Percentiles rank a stretch among this genome's conserved stretches.
phyloP scores from a whole-genome alignment of 768 basidiomycete genomes.

The Tricholoma sp. region DNA sequence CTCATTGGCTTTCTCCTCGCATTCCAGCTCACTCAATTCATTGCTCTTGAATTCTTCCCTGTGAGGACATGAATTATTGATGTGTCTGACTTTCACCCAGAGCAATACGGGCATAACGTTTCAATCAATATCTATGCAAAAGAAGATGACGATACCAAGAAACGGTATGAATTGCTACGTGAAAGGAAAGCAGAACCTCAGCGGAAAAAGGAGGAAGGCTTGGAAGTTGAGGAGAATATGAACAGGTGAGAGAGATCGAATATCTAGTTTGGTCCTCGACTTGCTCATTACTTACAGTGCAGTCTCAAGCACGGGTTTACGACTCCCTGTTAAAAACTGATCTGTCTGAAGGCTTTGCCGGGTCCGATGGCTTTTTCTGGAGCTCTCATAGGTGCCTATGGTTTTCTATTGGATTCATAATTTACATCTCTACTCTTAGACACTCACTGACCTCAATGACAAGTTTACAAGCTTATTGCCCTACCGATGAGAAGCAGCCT shows the following conservation, averaged over 20 bases:
- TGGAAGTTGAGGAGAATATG: constrained; percentile 1
- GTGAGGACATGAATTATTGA: constrained; percentile 29
- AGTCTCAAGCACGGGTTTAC: too few species aligned
- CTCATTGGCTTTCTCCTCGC: constrained; percentile 63
- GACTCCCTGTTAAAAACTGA: too few species aligned
- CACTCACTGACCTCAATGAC: too few species aligned
- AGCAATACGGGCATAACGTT: constrained; percentile 47
- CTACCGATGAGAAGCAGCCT: too few species aligned
- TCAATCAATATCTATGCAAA: constrained; percentile 57
- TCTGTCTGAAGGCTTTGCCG: too few species aligned
- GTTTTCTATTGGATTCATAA: too few species aligned
- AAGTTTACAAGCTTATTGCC: too few species aligned
- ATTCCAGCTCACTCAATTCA: constrained; percentile 65
- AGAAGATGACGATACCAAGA: constrained; percentile 49
- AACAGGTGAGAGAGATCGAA: constrained; percentile 8
- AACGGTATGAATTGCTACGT: constrained; percentile 46
- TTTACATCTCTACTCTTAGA: too few species aligned
- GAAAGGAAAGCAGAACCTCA: constrained; percentile 44
- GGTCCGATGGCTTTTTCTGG: too few species aligned
- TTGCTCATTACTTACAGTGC: too few species aligned
- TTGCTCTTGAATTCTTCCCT: constrained; percentile 62
- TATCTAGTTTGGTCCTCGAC: neutral
- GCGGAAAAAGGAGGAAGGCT: constrained; percentile 16
- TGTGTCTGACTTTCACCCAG: constrained; percentile 5
- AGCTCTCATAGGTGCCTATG: too few species aligned